Base-by-base conservation (phyloP, 148 eudicot genomes). In the Hydrangea macrophylla region DNA sequence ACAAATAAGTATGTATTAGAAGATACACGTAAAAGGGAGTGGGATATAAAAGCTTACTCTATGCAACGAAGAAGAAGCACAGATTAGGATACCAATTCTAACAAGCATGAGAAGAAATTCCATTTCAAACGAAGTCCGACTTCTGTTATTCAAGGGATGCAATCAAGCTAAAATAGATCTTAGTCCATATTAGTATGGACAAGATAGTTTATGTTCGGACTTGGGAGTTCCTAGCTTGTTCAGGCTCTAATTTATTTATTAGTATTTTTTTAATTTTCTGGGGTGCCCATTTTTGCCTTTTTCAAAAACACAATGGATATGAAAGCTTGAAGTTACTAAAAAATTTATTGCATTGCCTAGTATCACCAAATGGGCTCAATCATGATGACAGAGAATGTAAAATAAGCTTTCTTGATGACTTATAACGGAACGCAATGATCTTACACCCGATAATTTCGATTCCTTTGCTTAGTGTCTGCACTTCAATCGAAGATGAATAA, bases 161-260 rank as follows among this genome's bases (percentile, higher is more conserved):
- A 48, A 48, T 15, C 22, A 48, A 9, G 48, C 17, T 42, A 42
- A 42, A 42, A 42, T 42, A 18, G 48, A 42, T 42, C 48, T 42
- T 7, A 42, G 48, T 42, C 17, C 48, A 2, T 48, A 1, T 20
- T 5, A 48, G 53, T n/a, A n/a, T n/a, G n/a, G 53, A 7, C 17
- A 48, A 48, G n/a, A 48, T 0, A 18, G n/a, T 18, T 48, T 0
- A 22, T 48, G 5, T 48, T 48, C 0, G 23, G 8, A 35, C n/a
- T n/a, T n/a, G n/a, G 39, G n/a, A 48, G 53, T 48, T 48, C 22
- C 53, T 48, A 48, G 53, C 53, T 42, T 48, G 48, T 42, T 18
- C 18, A 12, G 53, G 23, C 53, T 48, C 17, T 48, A 48, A 48
- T 48, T 42, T 18, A 18, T n/a, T n/a, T n/a, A n/a, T n/a, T n/a